phyloP scores from a whole-genome alignment of 352 stramenopile genomes.

The Globisporangium radiosum region DNA sequence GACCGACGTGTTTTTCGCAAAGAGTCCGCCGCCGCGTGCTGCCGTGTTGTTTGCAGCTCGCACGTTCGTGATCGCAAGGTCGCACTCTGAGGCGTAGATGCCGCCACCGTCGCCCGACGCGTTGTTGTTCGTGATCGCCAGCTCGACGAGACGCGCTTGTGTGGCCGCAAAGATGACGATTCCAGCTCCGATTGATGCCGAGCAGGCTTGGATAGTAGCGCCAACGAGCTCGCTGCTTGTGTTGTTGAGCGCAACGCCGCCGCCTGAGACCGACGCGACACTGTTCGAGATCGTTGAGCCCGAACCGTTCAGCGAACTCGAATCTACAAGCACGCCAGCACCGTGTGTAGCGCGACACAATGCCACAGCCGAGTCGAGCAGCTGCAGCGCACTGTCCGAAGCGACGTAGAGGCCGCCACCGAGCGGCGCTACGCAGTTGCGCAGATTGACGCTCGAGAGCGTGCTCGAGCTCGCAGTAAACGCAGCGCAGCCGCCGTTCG shows the following conservation, averaged over 20 bases:
- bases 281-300: conserved; percentile 9
- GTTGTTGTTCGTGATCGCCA: conserved; percentile 14
- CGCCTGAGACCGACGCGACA: conserved; percentile 13
- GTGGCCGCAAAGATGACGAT: conserved; percentile 7
- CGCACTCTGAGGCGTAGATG: conserved; percentile 8
- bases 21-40: conserved; percentile 21
- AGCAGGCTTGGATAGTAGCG: conserved; percentile 19
- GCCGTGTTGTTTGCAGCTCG: conserved; percentile 18
- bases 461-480: conserved; percentile 16
- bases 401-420: conserved; percentile 24
- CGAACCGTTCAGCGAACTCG: conserved; percentile 16
- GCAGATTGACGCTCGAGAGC: background rate
- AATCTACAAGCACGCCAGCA: conserved; percentile 24
- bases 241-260: conserved; percentile 26
- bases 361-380: conserved; percentile 7
- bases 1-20: conserved; percentile 15
- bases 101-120: conserved; percentile 24
- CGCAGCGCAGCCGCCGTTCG: conserved; percentile 19
- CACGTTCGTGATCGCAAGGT: conserved; percentile 8
- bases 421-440: conserved; percentile 13
- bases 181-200: conserved; percentile 20
- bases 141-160: conserved; percentile 2
- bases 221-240: conserved; percentile 16
- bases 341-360: conserved; percentile 16
- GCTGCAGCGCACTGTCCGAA: conserved; percentile 13